Percentiles rank a stretch among this genome's conserved stretches.
Conservation (phyloP, 2,329 filamentous ascomycete genomes). For the Pezicula radicicola region DNA sequence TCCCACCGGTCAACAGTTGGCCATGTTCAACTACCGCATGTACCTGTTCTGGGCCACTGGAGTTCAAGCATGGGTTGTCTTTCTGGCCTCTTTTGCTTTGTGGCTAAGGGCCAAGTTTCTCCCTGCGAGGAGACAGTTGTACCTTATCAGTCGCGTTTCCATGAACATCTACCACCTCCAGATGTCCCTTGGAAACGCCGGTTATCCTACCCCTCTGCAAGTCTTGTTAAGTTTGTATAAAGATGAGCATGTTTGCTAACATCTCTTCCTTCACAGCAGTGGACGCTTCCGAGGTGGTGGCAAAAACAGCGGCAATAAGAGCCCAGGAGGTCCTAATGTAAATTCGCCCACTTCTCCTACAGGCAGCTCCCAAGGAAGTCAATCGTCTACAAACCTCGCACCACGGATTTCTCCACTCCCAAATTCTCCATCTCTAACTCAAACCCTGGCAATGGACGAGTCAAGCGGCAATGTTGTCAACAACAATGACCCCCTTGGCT, state of each 20-base stretch:
- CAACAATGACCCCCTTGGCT: conserved; percentile 50
- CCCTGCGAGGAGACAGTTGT: neutral
- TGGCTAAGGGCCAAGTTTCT: no score
- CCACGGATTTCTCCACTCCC: conserved; percentile 60
- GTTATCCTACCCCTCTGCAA: neutral
- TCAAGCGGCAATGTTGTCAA: conserved; percentile 26
- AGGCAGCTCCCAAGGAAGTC: conserved; percentile 42
- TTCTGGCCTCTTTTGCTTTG: neutral
- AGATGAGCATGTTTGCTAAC: conserved; percentile 17
- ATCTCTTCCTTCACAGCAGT: conserved; percentile 38
- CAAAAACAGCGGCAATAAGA: conserved; percentile 50
- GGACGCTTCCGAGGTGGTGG: conserved; percentile 56
- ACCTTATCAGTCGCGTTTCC: neutral
- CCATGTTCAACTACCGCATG: no score
- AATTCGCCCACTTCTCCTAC: conserved; percentile 46
- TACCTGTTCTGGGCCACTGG: no score
- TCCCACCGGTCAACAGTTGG: no score
- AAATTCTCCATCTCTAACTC: conserved; percentile 60
- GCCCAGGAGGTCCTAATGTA: conserved; percentile 43
- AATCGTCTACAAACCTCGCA: conserved; percentile 49
- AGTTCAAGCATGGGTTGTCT: no score
- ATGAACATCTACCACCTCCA: neutral
- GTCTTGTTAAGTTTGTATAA: neutral
- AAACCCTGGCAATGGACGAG: conserved; percentile 68
- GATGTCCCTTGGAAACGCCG: neutral